Evolutionary conservation across 2,329 filamentous ascomycete genomes (phyloP), one percentile per base, ranked within the genome.

Genomic region (Exophiala spinifera): DNA sequence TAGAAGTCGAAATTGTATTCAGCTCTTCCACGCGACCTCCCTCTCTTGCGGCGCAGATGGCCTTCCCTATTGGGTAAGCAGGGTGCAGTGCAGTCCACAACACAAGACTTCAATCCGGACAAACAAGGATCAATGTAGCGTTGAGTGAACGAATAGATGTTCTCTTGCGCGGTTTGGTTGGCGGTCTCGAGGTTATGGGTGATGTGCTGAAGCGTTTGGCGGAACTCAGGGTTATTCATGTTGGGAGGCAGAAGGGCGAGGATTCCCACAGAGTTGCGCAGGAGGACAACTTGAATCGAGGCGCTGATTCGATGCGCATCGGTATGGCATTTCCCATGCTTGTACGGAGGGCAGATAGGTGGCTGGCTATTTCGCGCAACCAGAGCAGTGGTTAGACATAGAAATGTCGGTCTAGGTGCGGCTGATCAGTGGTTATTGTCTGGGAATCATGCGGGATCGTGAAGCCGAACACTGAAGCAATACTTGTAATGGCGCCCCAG

Each of bases 1-100:
- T 97, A 97, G 70, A 97, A 97, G 70, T 96, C 92, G 69, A 97
- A 97, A 66, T 83, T 91, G 65, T 88, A 83, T 72, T 96, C 91
- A 23, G 91, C 88, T 48, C 84, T 72, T 2, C 82, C 83, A 57
- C 76, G 69, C 52, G 74, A 72, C 19, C 78, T 72, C 33, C 87
- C 81, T 64, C 90, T 84, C 57, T 86, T 78, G 53, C 89, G 83
- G 25, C 88, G 84, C 46, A 84, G 76, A 55, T 88, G 84, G 67
- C 92, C 88, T 63, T 91, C 87, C 51, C 83, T 82, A 65, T 83
- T 84, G 50, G 88, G 87, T 33, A 75, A 67, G 50, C 85, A 82
- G 11, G 83, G 78, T 42, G 86, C 84, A 63, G 90, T 91, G 68
- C 86, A 86, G 45, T 75, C 70, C 55, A 87, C 82, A 60, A 95